Evolutionary conservation across 1,284 basidiomycete genomes (phyloP).

Genomic region (Ustilago curta): DNA sequence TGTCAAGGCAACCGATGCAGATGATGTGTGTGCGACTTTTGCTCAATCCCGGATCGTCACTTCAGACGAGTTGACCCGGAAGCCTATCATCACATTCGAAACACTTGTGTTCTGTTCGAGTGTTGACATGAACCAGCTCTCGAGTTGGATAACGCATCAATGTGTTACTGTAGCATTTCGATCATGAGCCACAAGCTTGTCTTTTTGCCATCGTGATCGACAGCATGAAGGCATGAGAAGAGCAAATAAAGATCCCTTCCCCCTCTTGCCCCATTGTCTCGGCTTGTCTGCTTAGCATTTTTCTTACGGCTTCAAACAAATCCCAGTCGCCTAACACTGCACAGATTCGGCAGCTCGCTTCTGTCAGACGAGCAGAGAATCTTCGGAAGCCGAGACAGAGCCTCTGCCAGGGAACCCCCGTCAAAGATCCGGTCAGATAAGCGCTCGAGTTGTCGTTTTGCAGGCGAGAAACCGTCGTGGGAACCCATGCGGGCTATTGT

Average conservation of each 20-base stretch:
- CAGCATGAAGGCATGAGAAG: too few relatives aligned
- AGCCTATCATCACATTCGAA: too few relatives aligned
- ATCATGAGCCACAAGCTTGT: too few relatives aligned
- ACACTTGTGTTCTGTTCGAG: too few relatives aligned
- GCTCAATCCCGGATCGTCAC: too few relatives aligned
- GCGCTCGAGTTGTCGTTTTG: not conserved
- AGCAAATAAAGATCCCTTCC: not conserved
- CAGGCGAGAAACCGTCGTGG: too few relatives aligned
- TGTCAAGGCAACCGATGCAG: slow-evolving; percentile 6
- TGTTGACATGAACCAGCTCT: not conserved
- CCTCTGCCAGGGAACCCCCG: not conserved
- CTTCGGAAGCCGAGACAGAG: slow-evolving; percentile 1
- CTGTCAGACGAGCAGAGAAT: not conserved
- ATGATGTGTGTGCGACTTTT: too few relatives aligned
- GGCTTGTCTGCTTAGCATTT: not conserved
- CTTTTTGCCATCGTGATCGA: too few relatives aligned
- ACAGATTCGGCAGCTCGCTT: not conserved
- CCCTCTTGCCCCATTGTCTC: not conserved
- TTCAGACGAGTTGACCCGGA: too few relatives aligned
- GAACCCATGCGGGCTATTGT: too few relatives aligned
- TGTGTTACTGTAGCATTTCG: not conserved
- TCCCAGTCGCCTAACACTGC: not conserved
- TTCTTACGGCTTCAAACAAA: too few relatives aligned
- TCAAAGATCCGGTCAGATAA: not conserved
- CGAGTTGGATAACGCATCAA: not conserved